Evolutionary conservation across 2,329 filamentous ascomycete genomes (phyloP), one percentile per base, ranked within the genome.

Genomic region (Talaromyces amestolkiae): DNA sequence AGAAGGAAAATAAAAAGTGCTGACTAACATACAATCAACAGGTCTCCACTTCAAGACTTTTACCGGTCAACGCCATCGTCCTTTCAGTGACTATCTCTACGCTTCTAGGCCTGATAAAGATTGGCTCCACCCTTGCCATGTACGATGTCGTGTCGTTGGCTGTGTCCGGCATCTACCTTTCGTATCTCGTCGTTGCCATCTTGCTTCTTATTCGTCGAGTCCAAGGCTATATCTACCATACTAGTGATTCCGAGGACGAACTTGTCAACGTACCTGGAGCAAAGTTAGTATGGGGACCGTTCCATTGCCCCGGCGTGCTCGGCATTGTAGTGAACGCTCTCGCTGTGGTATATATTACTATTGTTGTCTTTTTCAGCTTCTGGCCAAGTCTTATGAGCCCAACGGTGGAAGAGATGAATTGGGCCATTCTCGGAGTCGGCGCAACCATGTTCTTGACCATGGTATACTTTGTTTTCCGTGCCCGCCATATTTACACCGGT

Each of bases 311-410:
- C 1, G 71, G 72, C 0, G 67, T 73, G n/a, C 77, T 69, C 58
- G 82, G 83, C 0, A 72, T 81, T 2, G 64, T 74, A 1, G 70
- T 84, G 64, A 84, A 84, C 63, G 56, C 74, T 6, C 81, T 76
- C 65, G 80, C 80, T 0, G 72, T 83, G 15, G 47, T 75, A 4
- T 86, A 82, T 69, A 75, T 82, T n/a, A 69, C 77, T 1, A 76
- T 82, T 51, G 76, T 81, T 3, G 79, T 83, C 63, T 75, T 84
- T 65, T 83, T 84, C 68, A 76, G 77, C 54, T 83, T 83, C 67
- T 85, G 83, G 72, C 84, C 84, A 0, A 69, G 67, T 0, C 31
- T 69, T 2, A 72, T 77, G 41, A 68, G 73, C 1, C 78, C 82
- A 1, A 78, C 73, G 2, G 70, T 76, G 1, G 69, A 69, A 15